Percentiles rank a stretch among this genome's conserved stretches.
phyloP scores from a whole-genome alignment of 306 rosid genomes.

The Morella rubra region DNA sequence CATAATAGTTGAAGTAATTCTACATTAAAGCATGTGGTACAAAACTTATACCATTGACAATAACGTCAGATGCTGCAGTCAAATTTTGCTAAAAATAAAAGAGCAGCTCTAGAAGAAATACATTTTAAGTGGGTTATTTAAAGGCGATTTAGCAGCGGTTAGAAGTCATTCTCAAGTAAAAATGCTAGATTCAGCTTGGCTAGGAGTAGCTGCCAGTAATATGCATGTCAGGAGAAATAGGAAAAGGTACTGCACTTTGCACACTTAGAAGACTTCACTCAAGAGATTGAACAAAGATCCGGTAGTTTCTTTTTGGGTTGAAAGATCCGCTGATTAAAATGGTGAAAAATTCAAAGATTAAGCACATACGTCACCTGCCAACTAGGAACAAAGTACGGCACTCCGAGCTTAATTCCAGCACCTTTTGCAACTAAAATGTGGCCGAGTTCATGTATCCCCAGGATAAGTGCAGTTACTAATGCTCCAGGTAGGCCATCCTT shows the following conservation, averaged over 20 bases:
- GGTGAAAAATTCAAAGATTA: conserved; percentile 16
- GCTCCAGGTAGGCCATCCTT: conserved; percentile 94
- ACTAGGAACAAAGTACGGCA: conserved; percentile 93
- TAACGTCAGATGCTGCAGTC: not conserved
- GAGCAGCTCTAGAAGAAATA: not conserved
- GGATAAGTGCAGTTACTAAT: conserved; percentile 67
- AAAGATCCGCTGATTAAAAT: not conserved
- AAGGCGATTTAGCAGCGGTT: not conserved
- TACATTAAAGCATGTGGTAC: not conserved
- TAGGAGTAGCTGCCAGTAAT: not conserved
- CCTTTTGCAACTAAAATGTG: conserved; percentile 67
- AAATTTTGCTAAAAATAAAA: not conserved
- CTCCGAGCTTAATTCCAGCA: conserved; percentile 76
- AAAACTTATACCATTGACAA: not conserved
- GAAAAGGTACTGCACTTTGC: not conserved
- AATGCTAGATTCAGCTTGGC: not conserved
- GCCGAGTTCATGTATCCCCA: conserved; percentile 80
- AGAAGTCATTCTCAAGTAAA: not conserved
- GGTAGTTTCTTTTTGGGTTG: no score
- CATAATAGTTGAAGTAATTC: not conserved
- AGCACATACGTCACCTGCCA: conserved; percentile 77
- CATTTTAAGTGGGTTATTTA: not conserved
- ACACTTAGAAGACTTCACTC: not conserved
- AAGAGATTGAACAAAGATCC: not conserved
- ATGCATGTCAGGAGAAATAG: not conserved